Base-by-base conservation (phyloP, 2,329 filamentous ascomycete genomes). In the Aspergillus carbonarius region DNA sequence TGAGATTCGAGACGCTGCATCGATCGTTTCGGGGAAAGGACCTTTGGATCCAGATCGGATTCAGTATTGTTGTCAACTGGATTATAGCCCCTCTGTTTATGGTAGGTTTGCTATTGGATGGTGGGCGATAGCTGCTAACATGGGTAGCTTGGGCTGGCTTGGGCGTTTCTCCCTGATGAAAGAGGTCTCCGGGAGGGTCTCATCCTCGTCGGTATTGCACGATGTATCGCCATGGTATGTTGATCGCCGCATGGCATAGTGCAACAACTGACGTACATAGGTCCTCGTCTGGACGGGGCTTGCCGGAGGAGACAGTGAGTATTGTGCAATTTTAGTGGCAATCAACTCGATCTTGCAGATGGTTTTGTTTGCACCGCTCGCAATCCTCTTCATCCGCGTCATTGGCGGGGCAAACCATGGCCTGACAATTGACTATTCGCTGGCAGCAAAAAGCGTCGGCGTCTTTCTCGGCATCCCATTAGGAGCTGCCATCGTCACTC, bases 401-500 rank as follows among this genome's bases (percentile, higher is more conserved):
- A 88, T 96, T 66, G 83, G 86, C 65, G 74, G 77, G 17, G 72
- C 75, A 15, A 68, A 77, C 5, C 75, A 79, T 44, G 74, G 67
- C 62, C 72, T 79, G 17, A 63, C 64, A 1, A 76, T 86, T 15
- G 73, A 82, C 0, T 96, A 95, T 74, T 73, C 81, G 0, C 81
- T 83, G 0, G 90, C 92, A 1, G 91, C 93, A 10, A 88, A 86
- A 47, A 92, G 89, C 59, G 92, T 96, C 0, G 92, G 85, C 0
- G 89, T 92, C 1, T 96, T 96, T 69, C 81, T 96, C 1, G 92
- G 90, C 0, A 93, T 96, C 18, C 92, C 92, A 0, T 82, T 96
- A 0, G 91, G 81, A 1, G 91, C 90, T 0, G 92, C 92, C 0
- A 81, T 96, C 30, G n/a, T 92, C 3, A 95, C 91, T 0, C 83